Evolutionary conservation across 169 alveolate genomes (phyloP).

Genomic region (Babesia caballi): DNA sequence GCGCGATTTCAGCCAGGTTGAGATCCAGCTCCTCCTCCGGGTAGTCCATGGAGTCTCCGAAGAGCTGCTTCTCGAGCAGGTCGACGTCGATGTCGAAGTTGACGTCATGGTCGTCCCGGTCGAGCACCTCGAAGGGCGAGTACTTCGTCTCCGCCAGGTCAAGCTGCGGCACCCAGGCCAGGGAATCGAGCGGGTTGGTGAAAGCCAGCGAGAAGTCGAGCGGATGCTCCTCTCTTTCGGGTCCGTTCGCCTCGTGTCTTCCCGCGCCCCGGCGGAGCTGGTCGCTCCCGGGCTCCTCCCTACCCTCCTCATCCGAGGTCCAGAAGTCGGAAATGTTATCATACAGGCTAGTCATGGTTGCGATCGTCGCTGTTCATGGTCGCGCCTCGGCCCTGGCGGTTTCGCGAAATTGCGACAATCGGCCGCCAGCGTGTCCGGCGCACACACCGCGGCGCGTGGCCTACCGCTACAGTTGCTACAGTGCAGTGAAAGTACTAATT

Average conservation of each 20-base stretch:
- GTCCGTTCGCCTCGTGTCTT: not conserved
- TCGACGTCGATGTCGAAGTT: slow-evolving; percentile 22
- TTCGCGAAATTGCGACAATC: too few relatives aligned
- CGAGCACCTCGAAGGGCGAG: slow-evolving; percentile 44
- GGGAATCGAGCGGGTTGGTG: slow-evolving; percentile 32
- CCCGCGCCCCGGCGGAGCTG: not conserved
- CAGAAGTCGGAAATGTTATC: slow-evolving; percentile 74
- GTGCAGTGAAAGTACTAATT: too few relatives aligned
- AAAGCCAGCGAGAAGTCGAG: slow-evolving; percentile 37
- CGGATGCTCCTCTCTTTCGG: not conserved
- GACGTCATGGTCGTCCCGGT: slow-evolving; percentile 25
- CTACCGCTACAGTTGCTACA: too few relatives aligned
- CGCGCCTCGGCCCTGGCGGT: too few relatives aligned
- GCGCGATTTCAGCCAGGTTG: not conserved
- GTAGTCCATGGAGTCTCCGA: slow-evolving; percentile 19
- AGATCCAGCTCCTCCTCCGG: slow-evolving; percentile 30
- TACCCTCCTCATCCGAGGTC: slow-evolving; percentile 78
- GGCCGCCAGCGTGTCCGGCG: too few relatives aligned
- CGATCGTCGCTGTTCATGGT: not conserved
- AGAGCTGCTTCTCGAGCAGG: slow-evolving; percentile 18
- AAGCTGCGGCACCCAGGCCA: slow-evolving; percentile 50
- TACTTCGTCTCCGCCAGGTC: not conserved
- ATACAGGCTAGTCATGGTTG: slow-evolving; percentile 66
- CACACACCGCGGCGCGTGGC: too few relatives aligned
- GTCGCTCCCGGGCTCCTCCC: slow-evolving; percentile 19